Base-by-base conservation (phyloP, 768 basidiomycete species). In the Fibroporia radiculosa region DNA sequence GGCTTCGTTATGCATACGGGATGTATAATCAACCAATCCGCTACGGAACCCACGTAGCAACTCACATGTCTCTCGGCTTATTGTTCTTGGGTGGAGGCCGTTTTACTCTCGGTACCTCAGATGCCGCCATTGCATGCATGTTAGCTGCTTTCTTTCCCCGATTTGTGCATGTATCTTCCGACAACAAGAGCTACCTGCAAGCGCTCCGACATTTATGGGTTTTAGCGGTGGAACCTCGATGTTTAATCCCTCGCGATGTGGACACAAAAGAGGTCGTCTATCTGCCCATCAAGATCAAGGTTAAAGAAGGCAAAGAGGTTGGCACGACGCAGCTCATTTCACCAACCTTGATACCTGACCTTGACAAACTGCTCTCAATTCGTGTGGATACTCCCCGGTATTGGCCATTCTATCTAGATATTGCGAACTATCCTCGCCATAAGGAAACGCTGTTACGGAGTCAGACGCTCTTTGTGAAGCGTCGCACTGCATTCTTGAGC, bases 171-270 rank as follows among this genome's bases (percentile, higher is more conserved):
- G 63, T 74, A 14, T 84, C 90, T 1, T 78, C 78, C 2, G 95
- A 98, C 56, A 97, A 96, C 66, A 84, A 84, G 47, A 80, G 83
- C 35, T 93, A 88, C 55, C 73, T 96, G 2, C 96, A 97, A 62
- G 91, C 93, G 1, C 77, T 93, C 48, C 80, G 96, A 6, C 95
- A 98, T 60, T 65, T 99, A 19, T 99, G 96, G 96, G 92, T 89
- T 1, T 73, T 99, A 34, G 95, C 96, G 1, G 84, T 87, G 4
- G 95, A 99, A 56, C 96, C 96, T 3, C 68, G 95, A 38, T 97
- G 95, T 58, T 71, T 99, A 14, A 76, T 93, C 28, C 89, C 92
- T 0, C 77, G 89, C 24, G 96, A 99, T 54, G 89, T 96, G 24
- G 93, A 97, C 54, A 89, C 87, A 2, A 75, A 77, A 3, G 89